Evolutionary conservation across 495 filamentous ascomycete species (phyloP).

Genomic region (Symbiotaphrina buchneri): DNA sequence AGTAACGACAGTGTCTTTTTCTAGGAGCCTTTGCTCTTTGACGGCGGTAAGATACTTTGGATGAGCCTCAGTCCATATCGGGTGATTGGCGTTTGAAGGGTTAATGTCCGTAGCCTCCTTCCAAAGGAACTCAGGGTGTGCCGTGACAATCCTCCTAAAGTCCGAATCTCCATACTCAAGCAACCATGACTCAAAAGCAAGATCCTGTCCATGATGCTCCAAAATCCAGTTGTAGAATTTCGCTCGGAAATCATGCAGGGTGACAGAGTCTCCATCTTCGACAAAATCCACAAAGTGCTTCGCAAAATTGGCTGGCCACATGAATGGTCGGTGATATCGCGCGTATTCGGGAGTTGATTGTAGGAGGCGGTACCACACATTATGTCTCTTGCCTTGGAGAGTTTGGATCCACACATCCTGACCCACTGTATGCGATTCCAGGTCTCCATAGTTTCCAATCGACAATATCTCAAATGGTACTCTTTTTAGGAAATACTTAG

Average conservation of each 20-base stretch:
- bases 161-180: slow-evolving; percentile 20
- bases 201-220: slow-evolving; percentile 14
- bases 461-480: slow-evolving; percentile 33
- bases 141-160: slow-evolving; percentile 29
- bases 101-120: slow-evolving; percentile 24
- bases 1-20: slow-evolving; percentile 36
- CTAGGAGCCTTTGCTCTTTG: slow-evolving; percentile 5
- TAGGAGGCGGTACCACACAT: slow-evolving; percentile 37
- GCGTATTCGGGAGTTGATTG: slow-evolving; percentile 30
- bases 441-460: slow-evolving; percentile 38
- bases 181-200: slow-evolving; percentile 24
- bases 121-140: slow-evolving; percentile 35
- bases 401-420: slow-evolving; percentile 40
- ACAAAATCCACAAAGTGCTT: slow-evolving; percentile 49
- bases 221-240: slow-evolving; percentile 31
- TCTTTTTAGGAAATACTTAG: slow-evolving; percentile 21
- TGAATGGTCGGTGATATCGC: slow-evolving; percentile 32
- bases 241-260: slow-evolving; percentile 25
- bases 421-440: slow-evolving; percentile 17
- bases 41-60: slow-evolving; percentile 8
- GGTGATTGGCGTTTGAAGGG: slow-evolving; percentile 10
- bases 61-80: slow-evolving; percentile 23
- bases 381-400: slow-evolving; percentile 8
- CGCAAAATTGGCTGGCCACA: slow-evolving; percentile 41
- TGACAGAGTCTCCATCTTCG: slow-evolving; percentile 13